Evolutionary conservation across 2,329 filamentous ascomycete species (phyloP).

Genomic region (Fonsecaea monophora): DNA sequence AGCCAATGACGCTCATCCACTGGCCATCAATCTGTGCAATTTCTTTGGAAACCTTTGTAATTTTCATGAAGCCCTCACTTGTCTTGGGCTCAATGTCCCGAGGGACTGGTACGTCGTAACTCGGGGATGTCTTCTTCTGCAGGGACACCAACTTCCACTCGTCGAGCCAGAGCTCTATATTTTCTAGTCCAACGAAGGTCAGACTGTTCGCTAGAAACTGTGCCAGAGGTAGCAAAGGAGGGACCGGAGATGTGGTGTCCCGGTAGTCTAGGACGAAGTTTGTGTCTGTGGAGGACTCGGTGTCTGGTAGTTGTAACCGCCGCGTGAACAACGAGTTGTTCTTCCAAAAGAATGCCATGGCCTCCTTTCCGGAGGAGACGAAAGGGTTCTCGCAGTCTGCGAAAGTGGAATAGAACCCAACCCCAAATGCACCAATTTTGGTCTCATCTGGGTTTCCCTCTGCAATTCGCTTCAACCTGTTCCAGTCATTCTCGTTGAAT

Average conservation of each 20-base stretch:
- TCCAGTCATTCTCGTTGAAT: conserved; percentile 92
- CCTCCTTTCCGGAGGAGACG: conserved; percentile 87
- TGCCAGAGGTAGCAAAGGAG: conserved; percentile 81
- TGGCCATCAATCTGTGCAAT: conserved; percentile 90
- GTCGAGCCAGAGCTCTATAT: conserved; percentile 89
- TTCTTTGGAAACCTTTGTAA: conserved; percentile 79
- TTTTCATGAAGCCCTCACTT: conserved; percentile 85
- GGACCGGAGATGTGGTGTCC: conserved; percentile 83
- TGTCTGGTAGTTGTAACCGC: conserved; percentile 74
- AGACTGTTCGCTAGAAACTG: conserved; percentile 94
- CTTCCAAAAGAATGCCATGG: conserved; percentile 99
- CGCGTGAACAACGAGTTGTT: conserved; percentile 96
- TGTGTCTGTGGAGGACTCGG: conserved; percentile 73
- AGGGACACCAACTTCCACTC: conserved; percentile 80
- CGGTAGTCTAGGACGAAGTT: conserved; percentile 95
- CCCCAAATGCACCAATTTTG: conserved; percentile 97
- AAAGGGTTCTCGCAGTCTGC: conserved; percentile 98
- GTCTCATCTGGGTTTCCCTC: conserved; percentile 99
- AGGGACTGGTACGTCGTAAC: conserved; percentile 74
- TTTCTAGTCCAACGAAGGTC: conserved; percentile 89
- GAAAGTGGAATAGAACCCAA: conserved; percentile 98
- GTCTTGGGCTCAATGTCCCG: conserved; percentile 81
- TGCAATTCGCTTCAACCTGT: conserved; percentile 91
- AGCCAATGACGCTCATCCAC: conserved; percentile 86
- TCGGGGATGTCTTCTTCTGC: conserved; percentile 84